A percentile compares a stretch with the other conserved stretches of the same genome.
Conservation (phyloP, 2,329 filamentous ascomycete genomes). For the Penicillium vulpinum region DNA sequence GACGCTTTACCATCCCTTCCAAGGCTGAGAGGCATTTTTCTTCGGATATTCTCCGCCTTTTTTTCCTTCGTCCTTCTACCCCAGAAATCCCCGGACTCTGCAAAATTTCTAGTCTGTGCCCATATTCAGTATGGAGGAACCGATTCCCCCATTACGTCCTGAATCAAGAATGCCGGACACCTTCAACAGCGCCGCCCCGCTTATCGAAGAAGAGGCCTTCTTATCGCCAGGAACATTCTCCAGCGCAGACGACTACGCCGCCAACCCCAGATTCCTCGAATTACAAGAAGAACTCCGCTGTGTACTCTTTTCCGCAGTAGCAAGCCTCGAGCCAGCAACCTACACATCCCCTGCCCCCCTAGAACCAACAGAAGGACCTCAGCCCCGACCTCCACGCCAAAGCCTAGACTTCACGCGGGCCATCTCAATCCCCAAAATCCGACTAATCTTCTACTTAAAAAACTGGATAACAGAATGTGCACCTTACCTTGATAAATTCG, state of each 20-base stretch:
- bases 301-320: conserved; percentile 45
- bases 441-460: conserved; percentile 43
- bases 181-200: conserved; percentile 8
- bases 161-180: conserved; percentile 12
- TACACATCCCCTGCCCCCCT: conserved; percentile 33
- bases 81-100: conserved; percentile 4
- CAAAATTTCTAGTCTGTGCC: not conserved
- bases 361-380: conserved; percentile 17
- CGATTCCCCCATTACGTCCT: conserved; percentile 9
- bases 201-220: conserved; percentile 26
- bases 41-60: conserved; percentile 5
- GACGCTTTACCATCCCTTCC: not conserved
- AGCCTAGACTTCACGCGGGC: conserved; percentile 24
- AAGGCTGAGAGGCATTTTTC: not conserved
- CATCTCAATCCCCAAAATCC: conserved; percentile 34
- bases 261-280: conserved; percentile 45
- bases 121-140: conserved; percentile 16
- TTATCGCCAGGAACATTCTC: conserved; percentile 29
- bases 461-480: conserved; percentile 39
- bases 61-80: conserved; percentile 11
- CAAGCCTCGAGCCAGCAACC: conserved; percentile 41
- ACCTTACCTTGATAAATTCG: conserved; percentile 55
- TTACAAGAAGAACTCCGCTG: conserved; percentile 46
- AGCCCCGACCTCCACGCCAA: conserved; percentile 8
- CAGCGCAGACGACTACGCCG: conserved; percentile 27